Evolutionary conservation across 495 filamentous ascomycete genomes (phyloP), one percentile per base, ranked within the genome.

Genomic region (Eremomyces bilateralis): DNA sequence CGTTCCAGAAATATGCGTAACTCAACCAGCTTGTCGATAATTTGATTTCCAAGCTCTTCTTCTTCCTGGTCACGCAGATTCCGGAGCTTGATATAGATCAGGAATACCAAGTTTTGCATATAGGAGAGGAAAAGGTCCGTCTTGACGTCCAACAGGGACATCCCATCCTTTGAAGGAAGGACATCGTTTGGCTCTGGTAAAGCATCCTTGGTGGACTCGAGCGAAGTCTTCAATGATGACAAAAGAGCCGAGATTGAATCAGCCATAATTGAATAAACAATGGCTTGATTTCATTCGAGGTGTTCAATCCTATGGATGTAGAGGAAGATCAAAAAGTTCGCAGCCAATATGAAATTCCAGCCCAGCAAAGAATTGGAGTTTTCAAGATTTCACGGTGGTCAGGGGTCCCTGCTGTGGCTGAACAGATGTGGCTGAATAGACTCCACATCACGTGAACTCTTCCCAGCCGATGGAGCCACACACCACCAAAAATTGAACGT

Each of bases 41-140:
- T 8, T 20, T 20, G 62, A 21, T 62, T 57, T 5, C 67, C 41
- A 6, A 30, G 22, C 12, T 53, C 51, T 5, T 49, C 47, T 3
- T 50, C 46, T 1, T 56, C 44, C 0, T 49, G 41, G n/a, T 49
- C 40, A 0, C 59, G 46, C 1, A 62, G 49, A 45, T 71, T 66
- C 13, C 80, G 68, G 13, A 94, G 51, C 52, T 92, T 88, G 29
- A 84, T 54, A 2, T 94, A 57, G 24, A 90, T 75, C 32, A 95
- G 58, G 43, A 93, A 92, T 20, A 85, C 80, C 3, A 93, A 67
- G 45, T 94, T 84, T 45, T 95, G 90, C 0, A 95, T 61, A 58
- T 97, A 97, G 1, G 90, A 82, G 29, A 97, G 76, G 11, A 97
- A 69, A 13, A 95, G 66, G 41, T 97, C 90, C 60, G 80, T 92